Base-by-base conservation (phyloP, 305 asterid species). In the Rubia tinctorum region DNA sequence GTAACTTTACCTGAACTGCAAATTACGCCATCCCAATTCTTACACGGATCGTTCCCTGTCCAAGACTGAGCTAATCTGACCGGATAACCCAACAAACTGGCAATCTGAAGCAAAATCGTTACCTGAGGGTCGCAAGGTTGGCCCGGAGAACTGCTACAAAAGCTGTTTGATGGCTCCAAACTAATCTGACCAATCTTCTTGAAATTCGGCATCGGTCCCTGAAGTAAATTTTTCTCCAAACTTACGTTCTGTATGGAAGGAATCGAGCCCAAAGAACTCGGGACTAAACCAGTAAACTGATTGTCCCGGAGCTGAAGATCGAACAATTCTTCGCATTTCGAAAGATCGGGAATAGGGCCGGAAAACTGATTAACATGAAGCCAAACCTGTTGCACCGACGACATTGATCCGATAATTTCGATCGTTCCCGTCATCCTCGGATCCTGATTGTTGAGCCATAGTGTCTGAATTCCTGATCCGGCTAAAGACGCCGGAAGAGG, bases 291-390 rank as follows among this genome's bases (percentile, higher is more conserved):
- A 0, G 95, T 88, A 55, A 95, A 81, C 44, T 44, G 71, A 70
- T 95, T 95, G 44, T 88, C 90, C 0, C 99, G 90, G 11, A 95
- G 91, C 77, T 78, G 83, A 70, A 95, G 76, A 45, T 89, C 95
- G 0, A 75, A 44, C 12, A 94, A 78, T 34, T 78, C 77, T 1
- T 72, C 84, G 47, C 87, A 84, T 4, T 73, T 77, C 0, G 97
- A 87, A 22, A 94, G 92, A 81, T 94, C 90, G 0, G 98, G 96
- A 49, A 95, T 87, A 10, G 86, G 83, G n/a, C 98, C 97, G 0
- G 89, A 42, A 73, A 88, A 92, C 27, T 73, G 59, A 72, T 95
- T 95, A 23, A 76, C 80, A 5, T 92, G 99, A 61, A 95, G 80
- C 97, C 96, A 89, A 71, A 75, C 84, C 27, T 66, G 80, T 59